Percentiles rank a stretch among this genome's conserved stretches.
These are phyloP conservation scores for Dryadomyces quercus-mongolicae DNA, from an alignment of 2,329 filamentous ascomycete species.

Conservation along the genomic window DNA sequence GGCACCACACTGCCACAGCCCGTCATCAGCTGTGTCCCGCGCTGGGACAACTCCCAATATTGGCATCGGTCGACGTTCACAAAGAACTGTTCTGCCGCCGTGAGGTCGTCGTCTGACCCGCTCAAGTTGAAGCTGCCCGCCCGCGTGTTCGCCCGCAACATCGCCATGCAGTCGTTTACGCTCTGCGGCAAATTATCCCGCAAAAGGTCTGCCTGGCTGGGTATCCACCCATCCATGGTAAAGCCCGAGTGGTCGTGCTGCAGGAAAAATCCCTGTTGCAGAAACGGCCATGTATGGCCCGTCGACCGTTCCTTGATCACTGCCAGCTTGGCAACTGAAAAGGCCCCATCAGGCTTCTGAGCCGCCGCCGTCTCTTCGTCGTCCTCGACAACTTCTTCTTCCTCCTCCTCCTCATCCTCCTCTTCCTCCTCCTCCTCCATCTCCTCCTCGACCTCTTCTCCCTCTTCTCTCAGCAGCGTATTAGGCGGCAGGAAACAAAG, in stretches of 20 bases:
- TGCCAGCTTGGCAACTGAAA: neutral
- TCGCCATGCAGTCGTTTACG: constrained; percentile 3
- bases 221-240: constrained; percentile 30
- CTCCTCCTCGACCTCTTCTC: neutral
- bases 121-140: constrained; percentile 1
- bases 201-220: constrained; percentile 24
- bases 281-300: constrained; percentile 11
- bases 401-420: neutral
- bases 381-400: neutral
- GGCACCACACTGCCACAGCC: constrained; percentile 21
- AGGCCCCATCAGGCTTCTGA: neutral
- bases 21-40: constrained; percentile 20
- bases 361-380: neutral
- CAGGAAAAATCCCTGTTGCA: constrained; percentile 23
- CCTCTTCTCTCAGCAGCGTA: constrained; percentile 6
- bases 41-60: constrained; percentile 31
- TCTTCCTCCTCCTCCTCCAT: neutral
- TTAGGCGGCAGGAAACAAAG: constrained; percentile 10
- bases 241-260: constrained; percentile 23
- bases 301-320: neutral
- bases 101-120: neutral
- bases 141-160: constrained; percentile 9
- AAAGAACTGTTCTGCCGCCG: constrained; percentile 18
- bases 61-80: constrained; percentile 26
- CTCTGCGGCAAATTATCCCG: constrained; percentile 19